Evolutionary conservation across 2,329 filamentous ascomycete genomes (phyloP).

Genomic region (Colletotrichum musae): DNA sequence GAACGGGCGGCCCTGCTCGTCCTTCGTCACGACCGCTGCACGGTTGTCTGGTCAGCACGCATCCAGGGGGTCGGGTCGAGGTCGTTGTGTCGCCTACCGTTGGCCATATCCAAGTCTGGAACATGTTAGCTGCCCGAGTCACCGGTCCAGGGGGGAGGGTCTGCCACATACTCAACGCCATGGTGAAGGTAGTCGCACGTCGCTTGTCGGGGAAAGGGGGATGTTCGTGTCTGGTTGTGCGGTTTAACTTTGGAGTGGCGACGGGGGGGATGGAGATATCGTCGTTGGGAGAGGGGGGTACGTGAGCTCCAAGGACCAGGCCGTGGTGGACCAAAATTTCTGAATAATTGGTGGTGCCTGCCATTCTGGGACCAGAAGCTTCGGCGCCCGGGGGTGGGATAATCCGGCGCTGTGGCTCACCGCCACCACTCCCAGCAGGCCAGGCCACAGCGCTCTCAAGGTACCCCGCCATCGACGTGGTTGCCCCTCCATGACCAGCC

Average conservation of each 20-base stretch:
- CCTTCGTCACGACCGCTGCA: conserved; percentile 85
- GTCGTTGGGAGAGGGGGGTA: conserved; percentile 37
- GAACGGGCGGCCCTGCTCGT: conserved; percentile 97
- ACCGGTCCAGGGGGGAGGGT: not conserved
- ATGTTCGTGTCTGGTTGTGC: conserved; percentile 17
- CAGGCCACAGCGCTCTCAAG: conserved; percentile 17
- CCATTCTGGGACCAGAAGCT: conserved; percentile 41
- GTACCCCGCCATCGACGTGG: conserved; percentile 38
- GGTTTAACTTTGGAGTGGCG: conserved; percentile 33
- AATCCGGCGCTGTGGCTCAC: conserved; percentile 37
- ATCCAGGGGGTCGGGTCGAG: conserved; percentile 34
- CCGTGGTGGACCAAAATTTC: conserved; percentile 44
- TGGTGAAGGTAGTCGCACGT: conserved; percentile 41
- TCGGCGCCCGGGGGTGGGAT: conserved; percentile 37
- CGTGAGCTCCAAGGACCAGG: conserved; percentile 40
- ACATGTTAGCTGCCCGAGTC: conserved; percentile 52
- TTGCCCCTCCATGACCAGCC: conserved; percentile 40
- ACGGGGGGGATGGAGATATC: conserved; percentile 36
- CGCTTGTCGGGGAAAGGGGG: not conserved
- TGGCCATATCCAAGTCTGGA: conserved; percentile 85
- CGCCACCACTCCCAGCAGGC: conserved; percentile 21
- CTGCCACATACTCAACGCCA: conserved; percentile 46
- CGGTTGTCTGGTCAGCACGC: conserved; percentile 39
- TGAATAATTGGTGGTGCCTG: conserved; percentile 43
- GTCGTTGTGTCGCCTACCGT: conserved; percentile 70